Evolutionary conservation across 306 rosid species (phyloP).

Genomic region (Nissolia schottii): DNA sequence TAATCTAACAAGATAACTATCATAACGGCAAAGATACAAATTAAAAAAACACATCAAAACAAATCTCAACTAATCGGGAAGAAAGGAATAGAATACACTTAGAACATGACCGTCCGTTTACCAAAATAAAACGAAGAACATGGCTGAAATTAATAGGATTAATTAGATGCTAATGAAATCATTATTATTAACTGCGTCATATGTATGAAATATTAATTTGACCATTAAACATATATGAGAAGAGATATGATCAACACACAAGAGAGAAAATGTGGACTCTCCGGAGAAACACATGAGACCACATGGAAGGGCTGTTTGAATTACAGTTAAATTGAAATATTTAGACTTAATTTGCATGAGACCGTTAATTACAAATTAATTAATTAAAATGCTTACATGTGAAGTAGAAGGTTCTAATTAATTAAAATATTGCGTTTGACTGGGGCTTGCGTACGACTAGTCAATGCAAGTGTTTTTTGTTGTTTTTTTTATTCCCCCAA

Average conservation of each 20-base stretch:
- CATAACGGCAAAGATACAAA: constrained; percentile 32
- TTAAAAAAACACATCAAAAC: not conserved
- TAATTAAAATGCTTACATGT: constrained; percentile 45
- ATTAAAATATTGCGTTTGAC: constrained; percentile 30
- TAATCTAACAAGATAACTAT: constrained; percentile 34
- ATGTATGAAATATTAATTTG: constrained; percentile 32
- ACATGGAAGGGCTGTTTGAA: constrained; percentile 48
- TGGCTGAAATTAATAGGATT: constrained; percentile 44
- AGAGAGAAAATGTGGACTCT: constrained; percentile 30
- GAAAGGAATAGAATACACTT: constrained; percentile 5
- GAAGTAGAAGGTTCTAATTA: constrained; percentile 30
- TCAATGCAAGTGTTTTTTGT: not conserved
- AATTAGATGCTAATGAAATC: constrained; percentile 36
- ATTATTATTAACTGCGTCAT: constrained; percentile 22
- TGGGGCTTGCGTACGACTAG: not conserved
- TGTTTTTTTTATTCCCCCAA: too few species aligned
- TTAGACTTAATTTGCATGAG: constrained; percentile 19
- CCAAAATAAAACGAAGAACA: constrained; percentile 49
- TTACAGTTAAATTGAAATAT: constrained; percentile 33
- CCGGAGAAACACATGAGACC: constrained; percentile 68
- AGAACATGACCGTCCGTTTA: constrained; percentile 60
- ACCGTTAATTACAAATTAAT: constrained; percentile 16
- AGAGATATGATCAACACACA: constrained; percentile 4
- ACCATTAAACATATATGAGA: constrained; percentile 10
- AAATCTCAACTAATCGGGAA: constrained; percentile 15